Conservation (phyloP, 2,329 filamentous ascomycete species). For the Neurospora sp. region DNA sequence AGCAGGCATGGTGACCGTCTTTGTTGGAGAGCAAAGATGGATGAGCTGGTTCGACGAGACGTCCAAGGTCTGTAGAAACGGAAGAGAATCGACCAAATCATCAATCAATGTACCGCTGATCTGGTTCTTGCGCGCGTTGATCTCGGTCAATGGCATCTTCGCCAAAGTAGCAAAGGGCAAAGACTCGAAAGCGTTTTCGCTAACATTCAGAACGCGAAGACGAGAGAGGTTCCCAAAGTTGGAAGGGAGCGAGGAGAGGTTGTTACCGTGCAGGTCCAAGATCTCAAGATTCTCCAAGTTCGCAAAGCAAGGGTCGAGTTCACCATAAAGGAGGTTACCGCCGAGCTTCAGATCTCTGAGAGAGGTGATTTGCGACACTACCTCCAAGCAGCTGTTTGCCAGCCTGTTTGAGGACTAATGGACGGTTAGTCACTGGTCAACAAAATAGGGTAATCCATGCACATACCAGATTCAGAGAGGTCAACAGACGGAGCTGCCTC, state of each 20-base stretch:
- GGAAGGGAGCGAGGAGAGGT: conserved; percentile 60
- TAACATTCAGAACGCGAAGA: conserved; percentile 69
- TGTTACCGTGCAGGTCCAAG: conserved; percentile 75
- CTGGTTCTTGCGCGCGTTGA: conserved; percentile 69
- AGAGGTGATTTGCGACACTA: conserved; percentile 61
- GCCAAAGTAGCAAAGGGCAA: conserved; percentile 63
- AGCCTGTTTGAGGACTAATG: conserved; percentile 70
- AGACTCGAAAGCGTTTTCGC: conserved; percentile 64
- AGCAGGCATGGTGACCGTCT: conserved; percentile 54
- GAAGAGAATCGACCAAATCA: conserved; percentile 45
- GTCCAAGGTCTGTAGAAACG: conserved; percentile 65
- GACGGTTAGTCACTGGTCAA: conserved; percentile 15
- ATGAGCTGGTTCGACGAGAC: conserved; percentile 66
- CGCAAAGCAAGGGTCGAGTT: conserved; percentile 53
- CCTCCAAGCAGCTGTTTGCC: conserved; percentile 58
- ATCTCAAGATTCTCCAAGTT: conserved; percentile 62
- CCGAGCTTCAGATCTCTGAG: conserved; percentile 75
- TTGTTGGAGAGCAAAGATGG: conserved; percentile 34
- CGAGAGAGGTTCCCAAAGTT: conserved; percentile 56
- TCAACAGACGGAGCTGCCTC: conserved; percentile 61
- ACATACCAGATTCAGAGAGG: conserved; percentile 70
- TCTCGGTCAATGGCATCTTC: conserved; percentile 60
- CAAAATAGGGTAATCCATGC: background rate
- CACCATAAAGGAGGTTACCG: conserved; percentile 64
- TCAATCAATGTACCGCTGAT: conserved; percentile 64